Evolutionary conservation across 352 stramenopile genomes (phyloP), one percentile per base, ranked within the genome.

Genomic region (Phytophthora cactorum): DNA sequence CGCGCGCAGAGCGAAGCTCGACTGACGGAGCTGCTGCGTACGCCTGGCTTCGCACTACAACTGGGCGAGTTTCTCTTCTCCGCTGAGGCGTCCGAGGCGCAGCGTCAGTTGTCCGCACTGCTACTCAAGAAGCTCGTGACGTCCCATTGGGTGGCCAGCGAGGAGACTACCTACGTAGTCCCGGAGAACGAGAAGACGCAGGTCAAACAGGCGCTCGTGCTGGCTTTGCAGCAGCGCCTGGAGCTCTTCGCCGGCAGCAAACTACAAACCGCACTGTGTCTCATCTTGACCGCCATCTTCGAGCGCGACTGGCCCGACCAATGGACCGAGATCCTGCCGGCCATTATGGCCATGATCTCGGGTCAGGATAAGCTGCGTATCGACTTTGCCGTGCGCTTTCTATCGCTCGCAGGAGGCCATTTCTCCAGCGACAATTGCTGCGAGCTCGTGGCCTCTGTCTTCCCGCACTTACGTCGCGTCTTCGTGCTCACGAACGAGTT

Each of bases 291-390:
- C n/a, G 81, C 86, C 50, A 87, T 95, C 60, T 93, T 93, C 51
- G 85, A 95, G 68, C 84, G 82, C 57, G 88, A 95, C 59, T 93
- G 84, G 84, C 88, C 85, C 29, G 86, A 93, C 60, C 84, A 95
- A 69, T 95, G 88, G 88, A 63, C 74, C 12, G 85, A 92, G 45
- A 81, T 95, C 66, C 56, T 95, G 46, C 85, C 88, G 2, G 69
- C 78, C 2, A 61, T 93, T 8, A 68, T 93, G 52, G 63, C 70
- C 45, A 83, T 95, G 52, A 79, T 93, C 47, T 68, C 81, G 0
- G 77, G 70, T 11, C 66, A 81, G 46, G 67, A 89, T 39, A 84
- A 75, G 54, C 66, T 88, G 46, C 79, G 72, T 10, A 90, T 91
- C 41, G 83, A 83, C 63, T 88, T 95, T 54, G 75, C 80, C 6